Base-by-base conservation (phyloP, 805 yeast species). In the Maudiozyma barnettii region DNA sequence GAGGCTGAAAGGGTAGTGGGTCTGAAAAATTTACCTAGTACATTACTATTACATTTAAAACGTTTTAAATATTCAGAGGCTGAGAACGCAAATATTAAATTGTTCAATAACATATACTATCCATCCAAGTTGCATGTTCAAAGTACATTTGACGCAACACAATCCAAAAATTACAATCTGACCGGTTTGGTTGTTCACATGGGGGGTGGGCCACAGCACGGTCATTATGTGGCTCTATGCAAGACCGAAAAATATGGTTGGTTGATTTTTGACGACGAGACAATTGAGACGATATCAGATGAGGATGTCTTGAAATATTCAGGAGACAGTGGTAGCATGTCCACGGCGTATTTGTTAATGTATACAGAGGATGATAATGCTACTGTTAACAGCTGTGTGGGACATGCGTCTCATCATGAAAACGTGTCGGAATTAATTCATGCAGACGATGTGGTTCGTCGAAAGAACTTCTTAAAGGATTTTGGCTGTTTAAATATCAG, bases 141-240 rank as follows among this genome's bases (percentile, higher is more conserved):
- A 59, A 58, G 64, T 78, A 76, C 56, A 60, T 77, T 30, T 45
- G 68, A 66, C 18, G 66, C 69, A 20, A 71, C 76, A 1, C 47
- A 54, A 19, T 55, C 54, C 19, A 78, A 77, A 56, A 70, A 82
- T 16, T 91, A 89, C 59, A 96, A 88, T 56, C 67, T 91, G 44
- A 82, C 81, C 51, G 87, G 90, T 0, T 81, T 90, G 33, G 95
- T 91, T 18, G 90, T 91, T 8, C 99, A 91, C 59, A 82, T 93
- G 54, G 99, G 99, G 10, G 96, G 96, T 3, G 98, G 98, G 0
- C 97, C 98, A 2, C 89, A 88, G 70, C 96, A 88, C 64, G 99
- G 99, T 0, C 99, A 91, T 62, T 91, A 93, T 63, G 90, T 93
- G 16, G 76, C 95, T 0, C 68, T 93, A 3, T 83, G 93, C 51